Percentiles rank a stretch among this genome's conserved stretches.
These are phyloP conservation scores for Sphagnum contortum DNA, from an alignment of 225 moss, liverwort and hornwort genomes.

Conservation along the genomic window DNA sequence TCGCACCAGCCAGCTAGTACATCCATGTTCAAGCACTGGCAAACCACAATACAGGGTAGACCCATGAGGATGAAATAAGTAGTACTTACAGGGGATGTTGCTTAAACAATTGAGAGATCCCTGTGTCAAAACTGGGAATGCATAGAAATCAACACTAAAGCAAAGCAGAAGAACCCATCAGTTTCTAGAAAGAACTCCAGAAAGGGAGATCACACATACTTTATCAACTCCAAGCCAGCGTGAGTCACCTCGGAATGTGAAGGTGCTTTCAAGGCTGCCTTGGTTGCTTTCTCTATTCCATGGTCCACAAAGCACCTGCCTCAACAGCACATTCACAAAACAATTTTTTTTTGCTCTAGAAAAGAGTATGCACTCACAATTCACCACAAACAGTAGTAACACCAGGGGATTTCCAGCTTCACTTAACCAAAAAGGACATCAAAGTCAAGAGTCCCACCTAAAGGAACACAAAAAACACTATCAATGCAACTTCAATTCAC, in stretches of 20 bases:
- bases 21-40: slow-evolving; percentile 58
- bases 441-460: no score
- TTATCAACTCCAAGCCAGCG: slow-evolving; percentile 82
- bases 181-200: not conserved
- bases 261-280: slow-evolving; percentile 27
- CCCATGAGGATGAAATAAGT: not conserved
- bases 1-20: slow-evolving; percentile 79
- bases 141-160: not conserved
- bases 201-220: slow-evolving; percentile 15
- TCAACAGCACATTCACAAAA: not conserved
- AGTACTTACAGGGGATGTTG: not conserved
- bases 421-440: no score
- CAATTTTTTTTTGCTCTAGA: no score
- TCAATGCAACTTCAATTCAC: no score
- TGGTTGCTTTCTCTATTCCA: slow-evolving; percentile 52
- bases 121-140: not conserved
- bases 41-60: slow-evolving; percentile 1
- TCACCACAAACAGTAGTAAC: no score
- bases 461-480: no score
- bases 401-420: no score
- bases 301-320: slow-evolving; percentile 72
- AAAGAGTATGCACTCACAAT: no score
- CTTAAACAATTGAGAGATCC: not conserved
- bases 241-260: slow-evolving; percentile 80
- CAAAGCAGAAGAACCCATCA: no score